A percentile compares a stretch with the other conserved stretches of the same genome.
Conservation (phyloP, 2,329 filamentous ascomycete genomes). For the Epichloe uncinata region DNA sequence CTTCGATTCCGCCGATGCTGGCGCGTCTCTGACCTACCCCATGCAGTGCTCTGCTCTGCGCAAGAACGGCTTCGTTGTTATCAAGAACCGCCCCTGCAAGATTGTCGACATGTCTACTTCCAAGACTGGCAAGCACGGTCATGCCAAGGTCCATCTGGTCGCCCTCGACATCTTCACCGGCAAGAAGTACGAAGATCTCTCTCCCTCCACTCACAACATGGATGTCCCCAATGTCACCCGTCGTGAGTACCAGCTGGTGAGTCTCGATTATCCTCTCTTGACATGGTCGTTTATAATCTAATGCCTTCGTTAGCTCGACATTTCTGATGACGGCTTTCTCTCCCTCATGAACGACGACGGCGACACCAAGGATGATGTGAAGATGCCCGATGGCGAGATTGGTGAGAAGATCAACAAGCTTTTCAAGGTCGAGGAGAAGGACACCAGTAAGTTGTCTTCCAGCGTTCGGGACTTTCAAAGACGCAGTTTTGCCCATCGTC, state of each 20-base stretch:
- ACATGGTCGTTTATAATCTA: background rate
- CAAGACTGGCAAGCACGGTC: slow-evolving; percentile 99
- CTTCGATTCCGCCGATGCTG: slow-evolving; percentile 93
- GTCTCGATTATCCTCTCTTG: slow-evolving; percentile 17
- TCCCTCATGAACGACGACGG: slow-evolving; percentile 84
- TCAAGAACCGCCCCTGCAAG: slow-evolving; percentile 99
- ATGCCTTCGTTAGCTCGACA: slow-evolving; percentile 54
- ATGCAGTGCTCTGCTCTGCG: slow-evolving; percentile 99
- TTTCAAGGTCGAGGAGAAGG: slow-evolving; percentile 75
- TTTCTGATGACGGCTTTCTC: slow-evolving; percentile 88
- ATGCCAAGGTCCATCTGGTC: slow-evolving; percentile 99
- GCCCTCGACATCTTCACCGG: slow-evolving; percentile 98
- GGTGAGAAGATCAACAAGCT: slow-evolving; percentile 75
- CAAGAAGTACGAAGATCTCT: slow-evolving; percentile 99
- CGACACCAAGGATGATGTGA: slow-evolving; percentile 87
- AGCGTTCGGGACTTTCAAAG: background rate
- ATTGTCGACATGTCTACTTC: slow-evolving; percentile 99
- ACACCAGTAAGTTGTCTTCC: slow-evolving; percentile 62
- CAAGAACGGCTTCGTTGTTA: slow-evolving; percentile 98
- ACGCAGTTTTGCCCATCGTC: background rate
- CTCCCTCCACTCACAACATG: slow-evolving; percentile 92
- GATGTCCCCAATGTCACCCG: slow-evolving; percentile 90
- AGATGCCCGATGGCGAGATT: slow-evolving; percentile 78
- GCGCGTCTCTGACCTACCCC: slow-evolving; percentile 85
- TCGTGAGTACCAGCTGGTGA: slow-evolving; percentile 87